Conservation (phyloP, 306 rosid species). For the Trifolium pratense region DNA sequence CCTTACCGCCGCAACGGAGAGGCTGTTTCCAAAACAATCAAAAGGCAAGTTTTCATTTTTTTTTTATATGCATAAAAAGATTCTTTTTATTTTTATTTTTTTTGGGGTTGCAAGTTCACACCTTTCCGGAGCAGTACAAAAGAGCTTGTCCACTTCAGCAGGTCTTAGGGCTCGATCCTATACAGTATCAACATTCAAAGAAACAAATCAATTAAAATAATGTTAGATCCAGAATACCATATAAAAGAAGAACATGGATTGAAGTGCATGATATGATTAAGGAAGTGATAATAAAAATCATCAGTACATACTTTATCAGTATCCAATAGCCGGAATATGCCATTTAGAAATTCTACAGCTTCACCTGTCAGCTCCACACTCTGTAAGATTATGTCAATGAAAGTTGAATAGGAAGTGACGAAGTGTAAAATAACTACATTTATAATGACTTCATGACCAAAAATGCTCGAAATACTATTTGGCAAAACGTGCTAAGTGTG, state of each 20-base stretch:
- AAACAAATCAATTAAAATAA: slow-evolving; percentile 39
- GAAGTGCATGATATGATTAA: slow-evolving; percentile 29
- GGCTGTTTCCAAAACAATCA: neutral
- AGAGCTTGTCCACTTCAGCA: slow-evolving; percentile 75
- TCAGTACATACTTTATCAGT: slow-evolving; percentile 68
- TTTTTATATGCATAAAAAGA: slow-evolving; percentile 40
- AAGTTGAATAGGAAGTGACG: slow-evolving; percentile 28
- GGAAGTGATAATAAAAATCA: slow-evolving; percentile 29
- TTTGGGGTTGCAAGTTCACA: slow-evolving; percentile 51
- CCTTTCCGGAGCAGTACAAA: slow-evolving; percentile 94
- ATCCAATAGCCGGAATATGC: slow-evolving; percentile 82
- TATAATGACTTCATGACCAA: slow-evolving; percentile 17
- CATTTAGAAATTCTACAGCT: slow-evolving; percentile 83
- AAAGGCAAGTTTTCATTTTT: slow-evolving; percentile 54
- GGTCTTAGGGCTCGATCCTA: slow-evolving; percentile 86
- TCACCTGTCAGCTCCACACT: slow-evolving; percentile 88
- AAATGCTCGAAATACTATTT: slow-evolving; percentile 26
- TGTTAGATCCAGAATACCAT: slow-evolving; percentile 37
- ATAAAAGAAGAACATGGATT: neutral
- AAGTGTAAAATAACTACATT: slow-evolving; percentile 26
- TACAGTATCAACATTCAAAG: slow-evolving; percentile 44
- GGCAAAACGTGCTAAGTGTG: slow-evolving; percentile 2
- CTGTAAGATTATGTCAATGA: slow-evolving; percentile 56
- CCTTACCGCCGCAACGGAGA: neutral
- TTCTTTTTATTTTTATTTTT: neutral